These are phyloP conservation scores for Venturia asperata DNA, from an alignment of 2,329 filamentous ascomycete species.

Conservation along the genomic window DNA sequence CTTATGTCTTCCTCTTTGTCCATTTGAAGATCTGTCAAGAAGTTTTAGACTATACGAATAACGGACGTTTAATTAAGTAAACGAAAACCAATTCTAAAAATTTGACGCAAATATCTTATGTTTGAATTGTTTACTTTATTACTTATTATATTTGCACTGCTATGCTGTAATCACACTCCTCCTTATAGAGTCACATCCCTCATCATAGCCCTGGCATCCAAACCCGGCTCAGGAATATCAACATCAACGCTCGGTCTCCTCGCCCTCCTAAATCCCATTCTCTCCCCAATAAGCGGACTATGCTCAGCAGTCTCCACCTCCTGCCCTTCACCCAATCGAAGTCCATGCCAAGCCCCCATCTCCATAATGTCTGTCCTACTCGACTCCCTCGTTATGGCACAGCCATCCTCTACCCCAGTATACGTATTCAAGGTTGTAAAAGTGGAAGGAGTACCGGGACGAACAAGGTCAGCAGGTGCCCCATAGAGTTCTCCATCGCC, in stretches of 20 bases:
- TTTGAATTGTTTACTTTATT: too few species aligned
- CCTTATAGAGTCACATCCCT: background rate
- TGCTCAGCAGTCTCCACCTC: background rate
- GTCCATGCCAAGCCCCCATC: constrained; percentile 14
- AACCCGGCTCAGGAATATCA: background rate
- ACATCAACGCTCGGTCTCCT: background rate
- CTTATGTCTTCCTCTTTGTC: too few species aligned
- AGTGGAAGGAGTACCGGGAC: constrained; percentile 1
- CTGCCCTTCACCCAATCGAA: background rate
- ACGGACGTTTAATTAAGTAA: too few species aligned
- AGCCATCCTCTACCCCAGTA: background rate
- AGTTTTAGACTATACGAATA: too few species aligned
- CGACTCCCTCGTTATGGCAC: background rate
- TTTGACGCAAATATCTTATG: too few species aligned
- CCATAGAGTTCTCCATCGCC: constrained; percentile 20
- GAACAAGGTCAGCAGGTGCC: constrained; percentile 14
- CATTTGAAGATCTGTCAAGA: too few species aligned
- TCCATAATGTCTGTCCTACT: background rate
- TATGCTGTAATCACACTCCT: background rate
- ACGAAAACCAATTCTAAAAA: too few species aligned
- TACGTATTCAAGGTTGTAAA: constrained; percentile 5
- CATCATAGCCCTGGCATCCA: background rate
- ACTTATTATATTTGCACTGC: background rate
- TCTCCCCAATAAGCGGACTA: background rate
- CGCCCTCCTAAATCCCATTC: background rate